Evolutionary conservation across 805 yeast genomes (phyloP).

Genomic region (Barnettozyma botsteinii): DNA sequence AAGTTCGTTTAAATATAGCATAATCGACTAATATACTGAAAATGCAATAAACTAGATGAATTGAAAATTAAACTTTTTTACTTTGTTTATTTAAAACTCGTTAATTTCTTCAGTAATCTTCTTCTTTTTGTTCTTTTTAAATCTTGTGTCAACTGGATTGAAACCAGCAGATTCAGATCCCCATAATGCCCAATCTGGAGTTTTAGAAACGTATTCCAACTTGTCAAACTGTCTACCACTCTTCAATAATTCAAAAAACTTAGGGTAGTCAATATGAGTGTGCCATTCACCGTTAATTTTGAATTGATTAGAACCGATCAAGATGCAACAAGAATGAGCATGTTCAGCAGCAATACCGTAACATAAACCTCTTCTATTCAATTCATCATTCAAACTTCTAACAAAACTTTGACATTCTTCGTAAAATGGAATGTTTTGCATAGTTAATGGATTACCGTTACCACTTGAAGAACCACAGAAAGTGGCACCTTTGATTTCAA

Average conservation of each 20-base stretch:
- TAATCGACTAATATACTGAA: too few species aligned
- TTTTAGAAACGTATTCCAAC: conserved; percentile 71
- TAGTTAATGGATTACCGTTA: conserved; percentile 83
- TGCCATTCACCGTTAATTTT: conserved; percentile 69
- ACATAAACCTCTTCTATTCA: conserved; percentile 57
- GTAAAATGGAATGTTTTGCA: conserved; percentile 93
- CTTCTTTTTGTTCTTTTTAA: conserved; percentile 19
- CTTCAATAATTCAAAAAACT: conserved; percentile 63
- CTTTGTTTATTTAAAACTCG: not conserved
- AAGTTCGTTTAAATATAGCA: too few species aligned
- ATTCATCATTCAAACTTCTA: conserved; percentile 50
- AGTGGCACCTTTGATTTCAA: conserved; percentile 92
- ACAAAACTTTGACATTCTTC: conserved; percentile 85
- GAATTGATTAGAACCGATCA: conserved; percentile 73
- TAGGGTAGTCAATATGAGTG: conserved; percentile 82
- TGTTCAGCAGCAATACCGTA: conserved; percentile 92
- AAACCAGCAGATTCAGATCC: conserved; percentile 85
- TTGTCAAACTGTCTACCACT: conserved; percentile 64
- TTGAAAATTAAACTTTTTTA: not conserved
- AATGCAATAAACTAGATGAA: too few species aligned
- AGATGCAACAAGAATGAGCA: conserved; percentile 89
- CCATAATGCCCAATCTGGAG: conserved; percentile 90
- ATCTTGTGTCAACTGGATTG: conserved; percentile 74
- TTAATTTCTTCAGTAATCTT: conserved; percentile 3
- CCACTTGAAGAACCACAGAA: conserved; percentile 86